phyloP scores from a whole-genome alignment of 305 asterid genomes.

The Fraxinus greggii region DNA sequence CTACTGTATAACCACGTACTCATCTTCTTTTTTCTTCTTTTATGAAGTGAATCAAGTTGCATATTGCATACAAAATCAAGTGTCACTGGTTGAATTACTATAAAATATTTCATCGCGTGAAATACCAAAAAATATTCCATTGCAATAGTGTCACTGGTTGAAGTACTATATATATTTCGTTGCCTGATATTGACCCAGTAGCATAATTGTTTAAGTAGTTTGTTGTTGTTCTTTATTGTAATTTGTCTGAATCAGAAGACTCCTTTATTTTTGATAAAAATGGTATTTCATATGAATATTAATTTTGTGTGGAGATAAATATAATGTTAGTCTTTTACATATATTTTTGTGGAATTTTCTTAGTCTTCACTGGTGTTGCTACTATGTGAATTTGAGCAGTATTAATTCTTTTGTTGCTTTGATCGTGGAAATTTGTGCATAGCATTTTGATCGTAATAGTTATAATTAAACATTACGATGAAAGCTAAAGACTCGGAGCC shows the following conservation, averaged over 20 bases:
- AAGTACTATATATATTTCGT: not conserved
- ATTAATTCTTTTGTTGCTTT: not conserved
- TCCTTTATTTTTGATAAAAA: not conserved
- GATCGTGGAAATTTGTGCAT: not conserved
- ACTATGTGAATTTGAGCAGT: not conserved
- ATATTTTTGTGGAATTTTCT: not conserved
- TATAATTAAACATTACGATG: slow-evolving; percentile 3
- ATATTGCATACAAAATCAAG: not conserved
- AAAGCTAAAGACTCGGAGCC: slow-evolving; percentile 6
- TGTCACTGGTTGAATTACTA: not conserved
- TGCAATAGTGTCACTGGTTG: not conserved
- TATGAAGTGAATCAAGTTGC: not conserved
- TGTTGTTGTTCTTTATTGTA: not conserved
- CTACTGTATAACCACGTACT: not conserved
- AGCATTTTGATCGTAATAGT: not conserved
- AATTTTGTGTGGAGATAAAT: not conserved
- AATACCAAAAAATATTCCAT: not conserved
- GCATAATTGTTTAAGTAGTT: not conserved
- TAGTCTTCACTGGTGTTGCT: not conserved
- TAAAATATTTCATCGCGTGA: not conserved
- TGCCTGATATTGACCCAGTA: not conserved
- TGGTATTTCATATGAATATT: not conserved
- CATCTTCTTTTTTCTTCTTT: not conserved
- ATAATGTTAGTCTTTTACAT: not conserved
- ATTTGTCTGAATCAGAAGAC: not conserved